Evolutionary conservation across 345 rosid species (phyloP), one percentile per base, ranked within the genome.

Genomic region (Arabidopsis arenosa): DNA sequence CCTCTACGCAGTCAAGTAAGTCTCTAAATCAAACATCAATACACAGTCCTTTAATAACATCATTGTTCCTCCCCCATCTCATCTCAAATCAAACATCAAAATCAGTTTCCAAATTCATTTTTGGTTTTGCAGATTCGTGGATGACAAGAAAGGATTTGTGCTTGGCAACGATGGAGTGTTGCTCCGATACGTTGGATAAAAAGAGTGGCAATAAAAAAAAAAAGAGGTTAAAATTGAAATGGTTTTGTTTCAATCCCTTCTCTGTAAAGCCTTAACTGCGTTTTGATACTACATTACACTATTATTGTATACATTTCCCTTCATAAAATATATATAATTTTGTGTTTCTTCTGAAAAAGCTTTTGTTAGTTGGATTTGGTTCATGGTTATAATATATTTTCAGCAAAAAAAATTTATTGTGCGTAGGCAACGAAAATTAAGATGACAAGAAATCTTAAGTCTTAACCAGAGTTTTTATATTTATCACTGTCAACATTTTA

Each of bases 1-100:
- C 82, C 97, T 92, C 7, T 92, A 94, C 77, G 84, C 98, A 0
- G 98, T 92, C 84, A 92, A 90, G 97, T 94, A 74, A 87, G 92
- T 79, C 41, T 70, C 32, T 28, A 28, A 60, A 40, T 39, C 74
- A 56, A 48, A 48, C 61, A 36, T 55, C 7, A 47, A 64, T 8
- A 17, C 45, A 13, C 7, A 45, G 8, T 68, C 59, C 68, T 55
- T 75, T 45, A 5, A 6, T 32, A 2, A 62, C 9, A 13, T 47
- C 33, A 51, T 39, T 48, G 52, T 47, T 72, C 51, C 28, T 58
- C 18, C 14, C 61, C 14, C 32, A 28, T 12, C 54, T 23, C 63
- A 32, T 53, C 43, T 53, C 58, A 72, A 63, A 41, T 54, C 39
- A 18, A 18, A 18, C 21, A 18, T 18, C 21, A 18, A 18, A 48